Evolutionary conservation across 495 filamentous ascomycete species (phyloP).

Genomic region (Penicillium bialowiezense): DNA sequence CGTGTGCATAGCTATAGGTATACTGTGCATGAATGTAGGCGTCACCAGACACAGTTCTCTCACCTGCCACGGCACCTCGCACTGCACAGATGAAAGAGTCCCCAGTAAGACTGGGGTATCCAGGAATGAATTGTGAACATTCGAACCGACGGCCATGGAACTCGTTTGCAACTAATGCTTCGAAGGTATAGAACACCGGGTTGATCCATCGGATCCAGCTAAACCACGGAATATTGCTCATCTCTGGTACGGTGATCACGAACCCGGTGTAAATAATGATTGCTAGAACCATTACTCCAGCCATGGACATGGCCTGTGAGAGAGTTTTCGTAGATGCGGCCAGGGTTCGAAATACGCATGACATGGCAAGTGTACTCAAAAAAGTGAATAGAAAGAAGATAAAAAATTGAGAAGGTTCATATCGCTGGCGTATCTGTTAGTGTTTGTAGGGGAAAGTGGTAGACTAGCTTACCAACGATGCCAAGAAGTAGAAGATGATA

Average conservation of each 20-base stretch:
- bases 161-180: slow-evolving; percentile 50
- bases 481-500: slow-evolving; percentile 57
- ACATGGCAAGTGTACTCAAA: slow-evolving; percentile 56
- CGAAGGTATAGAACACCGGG: slow-evolving; percentile 45
- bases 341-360: slow-evolving; percentile 45
- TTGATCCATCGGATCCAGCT: slow-evolving; percentile 50
- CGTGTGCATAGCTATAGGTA: slow-evolving; percentile 53
- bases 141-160: slow-evolving; percentile 54
- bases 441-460: not conserved
- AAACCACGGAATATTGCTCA: slow-evolving; percentile 47
- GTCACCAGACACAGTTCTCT: slow-evolving; percentile 50
- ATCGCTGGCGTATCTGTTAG: slow-evolving; percentile 28
- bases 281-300: slow-evolving; percentile 44
- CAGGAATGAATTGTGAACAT: slow-evolving; percentile 52
- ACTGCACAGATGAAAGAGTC: slow-evolving; percentile 49
- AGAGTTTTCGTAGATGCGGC: slow-evolving; percentile 46
- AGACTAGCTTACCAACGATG: slow-evolving; percentile 41
- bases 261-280: slow-evolving; percentile 51
- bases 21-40: slow-evolving; percentile 54
- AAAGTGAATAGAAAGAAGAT: slow-evolving; percentile 58
- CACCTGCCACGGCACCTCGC: slow-evolving; percentile 52
- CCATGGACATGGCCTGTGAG: slow-evolving; percentile 49
- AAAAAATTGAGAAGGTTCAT: slow-evolving; percentile 57
- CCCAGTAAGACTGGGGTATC: slow-evolving; percentile 45
- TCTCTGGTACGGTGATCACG: slow-evolving; percentile 42